phyloP scores from a whole-genome alignment of 352 stramenopile genomes.

The Phytophthora agathidicida region DNA sequence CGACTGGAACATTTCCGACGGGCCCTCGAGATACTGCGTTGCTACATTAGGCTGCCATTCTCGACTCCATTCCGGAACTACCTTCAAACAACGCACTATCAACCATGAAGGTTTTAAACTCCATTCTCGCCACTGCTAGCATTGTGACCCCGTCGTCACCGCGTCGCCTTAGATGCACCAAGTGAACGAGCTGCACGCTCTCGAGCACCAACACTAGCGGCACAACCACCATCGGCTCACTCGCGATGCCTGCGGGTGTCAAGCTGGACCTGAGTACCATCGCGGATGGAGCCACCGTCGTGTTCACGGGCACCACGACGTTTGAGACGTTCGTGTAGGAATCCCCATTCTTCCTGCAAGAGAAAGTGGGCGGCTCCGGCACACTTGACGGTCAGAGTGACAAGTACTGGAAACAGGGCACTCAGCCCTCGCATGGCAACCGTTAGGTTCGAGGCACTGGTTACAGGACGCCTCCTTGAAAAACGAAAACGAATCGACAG shows the following conservation, averaged over 20 bases:
- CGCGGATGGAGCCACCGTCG: constrained; percentile 24
- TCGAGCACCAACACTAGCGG: constrained; percentile 16
- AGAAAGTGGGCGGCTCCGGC: constrained; percentile 27
- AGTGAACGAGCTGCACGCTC: too few relatives aligned
- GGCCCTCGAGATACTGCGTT: too few relatives aligned
- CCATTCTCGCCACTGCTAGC: too few relatives aligned
- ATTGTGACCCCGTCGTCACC: too few relatives aligned
- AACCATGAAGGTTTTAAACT: too few relatives aligned
- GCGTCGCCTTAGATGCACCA: too few relatives aligned
- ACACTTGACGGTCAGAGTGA: constrained; percentile 38
- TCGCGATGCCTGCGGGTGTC: constrained; percentile 1
- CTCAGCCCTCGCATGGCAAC: constrained; percentile 26
- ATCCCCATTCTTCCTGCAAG: constrained; percentile 18
- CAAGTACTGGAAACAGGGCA: constrained; percentile 42
- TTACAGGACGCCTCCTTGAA: background rate
- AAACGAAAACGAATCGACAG: too few relatives aligned
- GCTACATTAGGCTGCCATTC: too few relatives aligned
- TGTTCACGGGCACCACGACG: constrained; percentile 29
- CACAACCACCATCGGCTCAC: constrained; percentile 25
- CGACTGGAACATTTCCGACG: too few relatives aligned
- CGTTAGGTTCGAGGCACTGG: constrained; percentile 10
- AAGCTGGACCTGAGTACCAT: constrained; percentile 22
- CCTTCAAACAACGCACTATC: too few relatives aligned
- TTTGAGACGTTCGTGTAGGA: constrained; percentile 29
- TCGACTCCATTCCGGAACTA: too few relatives aligned